phyloP scores from a whole-genome alignment of 2,329 filamentous ascomycete genomes.

The Fusarium stilboides region DNA sequence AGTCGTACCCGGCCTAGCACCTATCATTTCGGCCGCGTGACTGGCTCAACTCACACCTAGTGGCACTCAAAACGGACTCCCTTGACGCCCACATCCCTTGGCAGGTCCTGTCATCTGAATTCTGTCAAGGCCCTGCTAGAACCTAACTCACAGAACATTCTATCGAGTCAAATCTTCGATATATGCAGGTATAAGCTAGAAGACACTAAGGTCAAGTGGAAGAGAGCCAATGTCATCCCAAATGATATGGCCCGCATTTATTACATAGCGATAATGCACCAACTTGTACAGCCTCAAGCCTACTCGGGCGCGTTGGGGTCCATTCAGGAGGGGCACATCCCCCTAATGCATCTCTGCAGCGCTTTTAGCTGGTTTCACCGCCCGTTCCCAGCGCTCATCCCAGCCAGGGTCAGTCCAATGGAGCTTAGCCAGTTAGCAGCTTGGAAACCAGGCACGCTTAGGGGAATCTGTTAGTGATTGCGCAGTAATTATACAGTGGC shows the following conservation, averaged over 20 bases:
- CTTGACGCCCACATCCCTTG: conserved; percentile 26
- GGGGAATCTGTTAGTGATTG: conserved; percentile 28
- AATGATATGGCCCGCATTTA: conserved; percentile 23
- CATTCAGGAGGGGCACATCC: conserved; percentile 40
- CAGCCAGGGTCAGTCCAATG: conserved; percentile 25
- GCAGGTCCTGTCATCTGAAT: conserved; percentile 24
- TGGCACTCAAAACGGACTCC: conserved; percentile 27
- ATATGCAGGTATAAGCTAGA: not conserved
- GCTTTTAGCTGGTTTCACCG: conserved; percentile 41
- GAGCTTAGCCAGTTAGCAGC: conserved; percentile 28
- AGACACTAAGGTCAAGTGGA: conserved; percentile 1
- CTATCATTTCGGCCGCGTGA: conserved; percentile 31
- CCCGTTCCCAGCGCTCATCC: conserved; percentile 34
- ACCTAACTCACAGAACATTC: not conserved
- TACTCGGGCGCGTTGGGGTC: conserved; percentile 15
- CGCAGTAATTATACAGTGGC: not conserved
- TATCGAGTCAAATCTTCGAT: not conserved
- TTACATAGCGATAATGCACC: conserved; percentile 8
- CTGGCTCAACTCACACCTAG: conserved; percentile 19
- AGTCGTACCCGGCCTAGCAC: too few species aligned
- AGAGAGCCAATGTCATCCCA: conserved; percentile 1
- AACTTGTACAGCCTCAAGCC: conserved; percentile 1
- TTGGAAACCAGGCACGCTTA: conserved; percentile 2
- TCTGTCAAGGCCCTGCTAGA: not conserved
- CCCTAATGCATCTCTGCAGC: conserved; percentile 37